These are phyloP conservation scores for Diaporthe sp. DNA, from an alignment of 2,329 filamentous ascomycete genomes.

Conservation along the genomic window DNA sequence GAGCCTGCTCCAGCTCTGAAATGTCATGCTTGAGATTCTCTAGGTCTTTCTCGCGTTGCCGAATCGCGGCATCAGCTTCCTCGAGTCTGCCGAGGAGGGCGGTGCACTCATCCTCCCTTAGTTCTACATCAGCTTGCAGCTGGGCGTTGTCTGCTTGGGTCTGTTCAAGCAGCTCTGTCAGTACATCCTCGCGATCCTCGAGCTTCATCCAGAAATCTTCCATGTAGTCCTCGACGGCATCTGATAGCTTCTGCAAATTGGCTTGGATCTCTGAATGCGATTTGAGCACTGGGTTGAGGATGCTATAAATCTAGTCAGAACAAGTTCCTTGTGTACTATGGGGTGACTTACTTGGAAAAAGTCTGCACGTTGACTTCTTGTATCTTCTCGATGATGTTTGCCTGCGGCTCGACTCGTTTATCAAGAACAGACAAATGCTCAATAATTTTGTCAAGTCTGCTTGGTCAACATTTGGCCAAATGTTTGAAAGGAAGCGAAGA, in stretches of 20 bases:
- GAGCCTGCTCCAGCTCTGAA: slow-evolving; percentile 39
- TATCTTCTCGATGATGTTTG: slow-evolving; percentile 21
- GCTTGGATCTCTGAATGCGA: slow-evolving; percentile 31
- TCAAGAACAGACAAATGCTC: slow-evolving; percentile 4
- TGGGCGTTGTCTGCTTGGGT: slow-evolving; percentile 16
- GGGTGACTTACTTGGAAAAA: slow-evolving; percentile 29
- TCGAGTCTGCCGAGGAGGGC: neutral
- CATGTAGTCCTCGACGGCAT: slow-evolving; percentile 24
- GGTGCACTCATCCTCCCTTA: slow-evolving; percentile 10
- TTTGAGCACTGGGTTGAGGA: slow-evolving; percentile 17
- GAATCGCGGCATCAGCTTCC: neutral
- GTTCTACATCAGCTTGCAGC: slow-evolving; percentile 2
- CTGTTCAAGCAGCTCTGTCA: slow-evolving; percentile 22
- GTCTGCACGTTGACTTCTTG: slow-evolving; percentile 28
- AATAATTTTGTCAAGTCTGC: slow-evolving; percentile 33
- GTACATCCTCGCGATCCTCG: slow-evolving; percentile 35
- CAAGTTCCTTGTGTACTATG: neutral
- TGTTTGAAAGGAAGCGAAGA: neutral
- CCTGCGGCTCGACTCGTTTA: neutral
- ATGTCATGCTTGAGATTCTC: slow-evolving; percentile 39
- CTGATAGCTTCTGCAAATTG: slow-evolving; percentile 9
- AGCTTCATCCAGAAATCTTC: slow-evolving; percentile 35
- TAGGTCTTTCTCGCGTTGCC: slow-evolving; percentile 5
- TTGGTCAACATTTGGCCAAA: neutral
- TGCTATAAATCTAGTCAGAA: slow-evolving; percentile 10